These are phyloP conservation scores for Aureobasidium uvarum DNA, from an alignment of 2,329 filamentous ascomycete genomes.

Conservation along the genomic window DNA sequence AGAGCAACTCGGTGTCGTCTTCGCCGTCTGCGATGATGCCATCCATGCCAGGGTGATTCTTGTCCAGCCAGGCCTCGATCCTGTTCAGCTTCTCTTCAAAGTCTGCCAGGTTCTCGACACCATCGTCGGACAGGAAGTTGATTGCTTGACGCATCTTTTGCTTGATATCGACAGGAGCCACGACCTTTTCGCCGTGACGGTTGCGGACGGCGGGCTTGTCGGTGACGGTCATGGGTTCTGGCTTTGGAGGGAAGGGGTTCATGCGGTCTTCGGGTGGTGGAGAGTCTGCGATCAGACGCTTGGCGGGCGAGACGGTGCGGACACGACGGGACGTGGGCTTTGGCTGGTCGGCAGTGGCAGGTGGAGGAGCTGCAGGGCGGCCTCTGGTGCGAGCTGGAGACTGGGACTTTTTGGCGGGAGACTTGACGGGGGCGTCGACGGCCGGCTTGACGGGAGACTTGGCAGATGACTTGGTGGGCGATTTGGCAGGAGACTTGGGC, in stretches of 20 bases:
- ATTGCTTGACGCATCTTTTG: slow-evolving; percentile 8
- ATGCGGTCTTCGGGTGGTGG: slow-evolving; percentile 6
- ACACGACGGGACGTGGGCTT: neutral
- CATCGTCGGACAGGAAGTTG: slow-evolving; percentile 25
- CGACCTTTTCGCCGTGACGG: slow-evolving; percentile 20
- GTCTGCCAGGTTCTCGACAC: slow-evolving; percentile 12
- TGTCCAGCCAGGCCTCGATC: neutral
- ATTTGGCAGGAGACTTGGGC: neutral
- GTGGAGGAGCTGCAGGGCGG: neutral
- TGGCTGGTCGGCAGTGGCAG: neutral
- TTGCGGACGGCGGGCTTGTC: slow-evolving; percentile 21
- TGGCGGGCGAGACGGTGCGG: slow-evolving; percentile 8
- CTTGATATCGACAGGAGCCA: neutral
- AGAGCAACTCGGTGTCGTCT: neutral
- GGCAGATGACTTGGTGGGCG: too few species aligned
- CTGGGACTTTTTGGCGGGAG: neutral
- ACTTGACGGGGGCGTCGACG: too few species aligned
- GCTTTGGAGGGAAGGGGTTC: slow-evolving; percentile 9
- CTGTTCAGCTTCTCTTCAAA: slow-evolving; percentile 2
- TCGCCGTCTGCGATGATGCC: neutral
- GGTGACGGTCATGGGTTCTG: slow-evolving; percentile 8
- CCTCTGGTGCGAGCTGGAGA: neutral
- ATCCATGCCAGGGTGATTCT: neutral
- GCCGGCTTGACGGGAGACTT: too few species aligned
- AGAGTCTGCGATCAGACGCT: slow-evolving; percentile 13